These are phyloP conservation scores for Talaromyces borbonicus DNA, from an alignment of 495 filamentous ascomycete species.

Conservation along the genomic window DNA sequence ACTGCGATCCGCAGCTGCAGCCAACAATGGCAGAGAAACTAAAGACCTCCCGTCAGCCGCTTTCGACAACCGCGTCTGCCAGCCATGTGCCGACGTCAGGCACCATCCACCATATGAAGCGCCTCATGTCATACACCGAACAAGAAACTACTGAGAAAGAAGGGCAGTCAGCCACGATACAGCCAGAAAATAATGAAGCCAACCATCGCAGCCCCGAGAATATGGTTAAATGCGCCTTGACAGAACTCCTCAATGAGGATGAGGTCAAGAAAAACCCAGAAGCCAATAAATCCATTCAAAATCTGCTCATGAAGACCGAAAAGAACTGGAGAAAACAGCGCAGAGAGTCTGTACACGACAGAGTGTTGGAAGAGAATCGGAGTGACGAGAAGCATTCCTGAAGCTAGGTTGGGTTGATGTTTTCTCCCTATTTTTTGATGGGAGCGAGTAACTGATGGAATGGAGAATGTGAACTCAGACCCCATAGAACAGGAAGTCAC, in stretches of 20 bases:
- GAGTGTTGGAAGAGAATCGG: neutral
- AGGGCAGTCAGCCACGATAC: neutral
- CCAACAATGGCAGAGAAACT: neutral
- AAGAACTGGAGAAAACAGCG: slow-evolving; percentile 1
- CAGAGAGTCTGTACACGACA: neutral
- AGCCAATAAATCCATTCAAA: neutral
- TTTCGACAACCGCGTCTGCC: neutral
- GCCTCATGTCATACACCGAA: slow-evolving; percentile 1
- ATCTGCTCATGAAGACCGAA: slow-evolving; percentile 3
- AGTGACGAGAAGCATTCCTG: too few species aligned
- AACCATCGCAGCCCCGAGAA: slow-evolving; percentile 1
- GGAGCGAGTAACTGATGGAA: too few species aligned
- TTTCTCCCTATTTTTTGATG: too few species aligned
- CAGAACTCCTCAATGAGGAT: slow-evolving; percentile 1
- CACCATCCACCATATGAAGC: neutral
- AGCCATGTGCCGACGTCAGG: neutral
- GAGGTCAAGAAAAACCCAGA: slow-evolving; percentile 2
- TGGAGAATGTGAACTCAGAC: too few species aligned
- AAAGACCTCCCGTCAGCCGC: neutral
- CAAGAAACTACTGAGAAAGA: neutral
- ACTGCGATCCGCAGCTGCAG: too few species aligned
- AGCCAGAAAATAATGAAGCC: neutral
- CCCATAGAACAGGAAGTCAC: too few species aligned
- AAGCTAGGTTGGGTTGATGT: too few species aligned
- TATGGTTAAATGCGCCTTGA: slow-evolving; percentile 1